Evolutionary conservation across 192 early-diverging fungal genomes (phyloP).

Genomic region (Physocladia obscura): DNA sequence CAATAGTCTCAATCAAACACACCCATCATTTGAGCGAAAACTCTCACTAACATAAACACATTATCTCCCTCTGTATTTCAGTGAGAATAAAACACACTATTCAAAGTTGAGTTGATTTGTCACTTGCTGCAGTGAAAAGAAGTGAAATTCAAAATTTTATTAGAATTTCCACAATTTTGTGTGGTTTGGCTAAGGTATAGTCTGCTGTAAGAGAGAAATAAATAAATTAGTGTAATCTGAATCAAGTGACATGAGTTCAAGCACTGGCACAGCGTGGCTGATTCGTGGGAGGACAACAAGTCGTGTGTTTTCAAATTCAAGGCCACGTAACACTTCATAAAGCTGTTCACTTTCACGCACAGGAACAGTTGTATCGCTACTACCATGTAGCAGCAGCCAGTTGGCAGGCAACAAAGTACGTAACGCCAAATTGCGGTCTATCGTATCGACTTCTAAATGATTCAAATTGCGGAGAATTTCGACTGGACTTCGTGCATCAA

Average conservation of each 20-base stretch:
- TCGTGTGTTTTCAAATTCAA: not conserved
- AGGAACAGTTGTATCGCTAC: constrained; percentile 32
- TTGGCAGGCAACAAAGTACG: constrained; percentile 12
- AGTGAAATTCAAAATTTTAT: too few relatives aligned
- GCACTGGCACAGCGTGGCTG: constrained; percentile 4
- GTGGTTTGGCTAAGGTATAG: too few relatives aligned
- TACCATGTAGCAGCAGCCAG: constrained; percentile 33
- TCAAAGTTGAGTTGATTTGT: too few relatives aligned
- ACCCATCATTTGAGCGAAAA: too few relatives aligned
- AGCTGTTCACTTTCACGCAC: constrained; percentile 15
- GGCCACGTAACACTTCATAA: constrained; percentile 5
- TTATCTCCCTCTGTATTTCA: too few relatives aligned
- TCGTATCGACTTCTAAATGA: not conserved
- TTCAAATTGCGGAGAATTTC: not conserved
- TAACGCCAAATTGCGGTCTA: not conserved
- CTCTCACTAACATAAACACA: too few relatives aligned
- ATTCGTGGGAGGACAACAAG: constrained; percentile 10
- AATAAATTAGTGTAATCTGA: not conserved
- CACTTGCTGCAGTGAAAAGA: too few relatives aligned
- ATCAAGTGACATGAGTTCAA: constrained; percentile 6
- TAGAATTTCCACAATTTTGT: too few relatives aligned
- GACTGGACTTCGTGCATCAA: constrained; percentile 16
- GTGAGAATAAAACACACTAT: too few relatives aligned
- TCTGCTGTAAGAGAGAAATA: not conserved
- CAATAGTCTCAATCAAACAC: too few relatives aligned